A percentile compares a stretch with the other conserved stretches of the same genome.
Evolutionary conservation across 768 basidiomycete species (phyloP).

Genomic region (Rossbeevera mucosa): DNA sequence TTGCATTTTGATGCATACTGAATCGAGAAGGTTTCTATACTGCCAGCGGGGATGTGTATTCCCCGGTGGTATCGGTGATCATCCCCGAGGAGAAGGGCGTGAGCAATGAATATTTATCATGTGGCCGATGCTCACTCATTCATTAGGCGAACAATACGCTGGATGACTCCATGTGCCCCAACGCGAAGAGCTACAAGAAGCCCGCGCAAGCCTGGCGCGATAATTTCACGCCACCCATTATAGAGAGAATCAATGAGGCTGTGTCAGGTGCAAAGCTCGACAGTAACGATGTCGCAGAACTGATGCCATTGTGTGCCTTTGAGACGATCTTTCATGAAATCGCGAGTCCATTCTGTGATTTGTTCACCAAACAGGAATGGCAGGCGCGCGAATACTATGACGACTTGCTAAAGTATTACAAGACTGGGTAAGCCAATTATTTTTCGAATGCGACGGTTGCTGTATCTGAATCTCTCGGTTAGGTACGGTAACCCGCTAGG

Average conservation of each 20-base stretch:
- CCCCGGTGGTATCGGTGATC: slow-evolving; percentile 51
- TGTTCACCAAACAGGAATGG: slow-evolving; percentile 68
- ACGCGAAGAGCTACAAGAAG: slow-evolving; percentile 40
- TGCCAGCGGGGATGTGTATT: slow-evolving; percentile 44
- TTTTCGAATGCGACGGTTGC: background rate
- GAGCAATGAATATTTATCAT: slow-evolving; percentile 14
- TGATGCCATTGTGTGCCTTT: slow-evolving; percentile 78
- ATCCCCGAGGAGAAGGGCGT: slow-evolving; percentile 45
- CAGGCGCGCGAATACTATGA: slow-evolving; percentile 60
- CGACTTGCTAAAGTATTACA: slow-evolving; percentile 77
- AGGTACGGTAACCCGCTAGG: slow-evolving; percentile 70
- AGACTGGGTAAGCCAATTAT: slow-evolving; percentile 51
- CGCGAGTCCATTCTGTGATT: slow-evolving; percentile 61
- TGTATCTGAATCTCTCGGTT: slow-evolving; percentile 1
- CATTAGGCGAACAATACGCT: slow-evolving; percentile 61
- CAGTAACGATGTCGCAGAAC: slow-evolving; percentile 46
- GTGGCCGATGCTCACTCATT: background rate
- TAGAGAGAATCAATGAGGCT: slow-evolving; percentile 51
- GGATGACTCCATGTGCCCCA: slow-evolving; percentile 61
- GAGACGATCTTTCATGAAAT: slow-evolving; percentile 56
- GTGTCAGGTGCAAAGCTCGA: slow-evolving; percentile 62
- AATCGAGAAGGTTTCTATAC: slow-evolving; percentile 50
- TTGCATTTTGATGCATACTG: background rate
- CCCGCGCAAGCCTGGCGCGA: slow-evolving; percentile 53
- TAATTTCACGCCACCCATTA: slow-evolving; percentile 52